These are phyloP conservation scores for Mantamonas sphyraenae DNA, from an alignment of 78 protist genomes.

Conservation along the genomic window DNA sequence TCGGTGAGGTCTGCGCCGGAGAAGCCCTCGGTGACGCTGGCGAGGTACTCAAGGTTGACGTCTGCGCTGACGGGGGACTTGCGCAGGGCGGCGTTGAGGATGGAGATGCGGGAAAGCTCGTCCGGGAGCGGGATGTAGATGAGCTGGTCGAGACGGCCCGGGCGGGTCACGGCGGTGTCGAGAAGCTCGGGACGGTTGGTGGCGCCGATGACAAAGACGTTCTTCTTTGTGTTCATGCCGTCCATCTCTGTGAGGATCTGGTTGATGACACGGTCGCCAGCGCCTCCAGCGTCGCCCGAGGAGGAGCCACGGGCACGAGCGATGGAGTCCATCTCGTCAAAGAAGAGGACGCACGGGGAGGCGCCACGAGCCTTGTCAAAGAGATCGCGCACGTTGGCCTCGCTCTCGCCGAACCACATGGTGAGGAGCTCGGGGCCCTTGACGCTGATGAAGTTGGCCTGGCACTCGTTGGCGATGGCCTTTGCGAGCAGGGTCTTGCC, in stretches of 20 bases:
- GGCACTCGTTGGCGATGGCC: constrained; percentile 99
- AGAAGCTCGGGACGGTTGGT: constrained; percentile 99
- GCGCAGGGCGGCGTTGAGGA: constrained; percentile 89
- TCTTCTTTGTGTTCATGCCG: constrained; percentile 98
- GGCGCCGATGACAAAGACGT: constrained; percentile 99
- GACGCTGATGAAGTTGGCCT: constrained; percentile 99
- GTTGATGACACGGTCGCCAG: constrained; percentile 99
- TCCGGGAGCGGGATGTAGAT: constrained; percentile 99
- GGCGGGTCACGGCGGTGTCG: constrained; percentile 99
- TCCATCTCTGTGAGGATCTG: constrained; percentile 99
- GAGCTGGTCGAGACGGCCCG: constrained; percentile 96
- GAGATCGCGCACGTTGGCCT: constrained; percentile 98
- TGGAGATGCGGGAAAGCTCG: constrained; percentile 72
- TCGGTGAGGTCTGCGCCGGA: constrained; percentile 99
- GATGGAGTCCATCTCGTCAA: constrained; percentile 99
- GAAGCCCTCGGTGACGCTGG: constrained; percentile 89
- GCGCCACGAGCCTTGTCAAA: constrained; percentile 99
- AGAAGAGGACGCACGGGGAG: constrained; percentile 99
- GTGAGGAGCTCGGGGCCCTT: constrained; percentile 97
- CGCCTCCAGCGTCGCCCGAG: constrained; percentile 99
- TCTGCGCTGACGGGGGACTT: constrained; percentile 90
- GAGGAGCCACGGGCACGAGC: constrained; percentile 94
- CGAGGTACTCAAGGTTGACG: constrained; percentile 84
- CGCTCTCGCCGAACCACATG: constrained; percentile 99
- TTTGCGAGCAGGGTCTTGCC: constrained; percentile 99